phyloP scores from a whole-genome alignment of 257 asterid species.

The Solanum clarkiae region DNA sequence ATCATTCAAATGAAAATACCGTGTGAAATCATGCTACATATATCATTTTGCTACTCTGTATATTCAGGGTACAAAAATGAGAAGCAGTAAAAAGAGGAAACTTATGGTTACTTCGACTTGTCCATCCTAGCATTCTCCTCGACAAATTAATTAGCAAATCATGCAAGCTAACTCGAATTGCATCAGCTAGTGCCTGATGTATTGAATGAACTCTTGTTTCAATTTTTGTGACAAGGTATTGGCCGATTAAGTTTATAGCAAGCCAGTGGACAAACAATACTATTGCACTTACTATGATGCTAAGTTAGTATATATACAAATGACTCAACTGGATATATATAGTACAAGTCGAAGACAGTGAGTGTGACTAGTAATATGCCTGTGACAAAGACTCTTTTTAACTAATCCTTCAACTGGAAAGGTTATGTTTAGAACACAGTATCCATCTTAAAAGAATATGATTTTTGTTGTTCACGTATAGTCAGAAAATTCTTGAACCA shows the following conservation, averaged over 20 bases:
- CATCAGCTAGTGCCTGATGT: conserved; percentile 39
- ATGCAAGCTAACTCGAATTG: conserved; percentile 18
- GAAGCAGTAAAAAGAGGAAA: conserved; percentile 54
- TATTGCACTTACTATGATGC: not conserved
- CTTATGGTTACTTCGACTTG: conserved; percentile 53
- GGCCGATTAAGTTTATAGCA: not conserved
- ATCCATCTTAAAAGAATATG: not conserved
- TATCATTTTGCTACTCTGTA: not conserved
- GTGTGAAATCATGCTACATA: not conserved
- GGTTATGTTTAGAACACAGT: not conserved
- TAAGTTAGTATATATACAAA: not conserved
- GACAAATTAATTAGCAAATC: conserved; percentile 2
- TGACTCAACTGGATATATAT: not conserved
- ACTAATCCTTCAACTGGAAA: not conserved
- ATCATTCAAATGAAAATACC: too few relatives aligned
- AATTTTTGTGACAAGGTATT: not conserved
- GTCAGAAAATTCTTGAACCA: not conserved
- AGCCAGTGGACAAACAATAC: not conserved
- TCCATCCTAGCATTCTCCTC: conserved; percentile 21
- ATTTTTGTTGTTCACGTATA: not conserved
- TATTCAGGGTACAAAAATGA: conserved; percentile 61
- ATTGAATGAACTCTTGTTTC: conserved; percentile 34
- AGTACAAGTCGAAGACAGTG: not conserved
- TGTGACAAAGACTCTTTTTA: too few relatives aligned
- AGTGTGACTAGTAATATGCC: not conserved